phyloP scores from a whole-genome alignment of 2,329 filamentous ascomycete species.

The Pseudogymnoascus sp. region DNA sequence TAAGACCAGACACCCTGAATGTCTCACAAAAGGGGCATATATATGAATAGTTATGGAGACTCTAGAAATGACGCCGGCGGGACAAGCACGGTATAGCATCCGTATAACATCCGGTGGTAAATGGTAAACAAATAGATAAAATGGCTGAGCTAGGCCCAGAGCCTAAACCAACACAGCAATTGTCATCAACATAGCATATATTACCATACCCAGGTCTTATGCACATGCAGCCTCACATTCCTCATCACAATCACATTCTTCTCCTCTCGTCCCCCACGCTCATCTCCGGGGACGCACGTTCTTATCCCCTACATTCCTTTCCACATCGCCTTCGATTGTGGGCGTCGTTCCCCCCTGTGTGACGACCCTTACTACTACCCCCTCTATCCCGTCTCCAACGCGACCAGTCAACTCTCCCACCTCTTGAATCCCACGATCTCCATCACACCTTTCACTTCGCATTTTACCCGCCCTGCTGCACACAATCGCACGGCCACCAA shows the following conservation, averaged over 20 bases:
- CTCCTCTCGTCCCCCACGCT: not conserved
- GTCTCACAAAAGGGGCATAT: not conserved
- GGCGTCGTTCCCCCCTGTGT: not conserved
- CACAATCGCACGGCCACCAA: not conserved
- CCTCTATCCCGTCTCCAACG: not conserved
- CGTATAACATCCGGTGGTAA: not conserved
- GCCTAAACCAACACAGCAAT: not conserved
- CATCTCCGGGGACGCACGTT: not conserved
- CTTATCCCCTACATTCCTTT: not conserved
- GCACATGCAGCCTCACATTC: not conserved
- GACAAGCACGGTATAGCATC: not conserved
- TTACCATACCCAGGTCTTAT: not conserved
- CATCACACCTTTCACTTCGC: not conserved
- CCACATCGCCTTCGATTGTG: not conserved
- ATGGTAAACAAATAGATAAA: conserved; percentile 3
- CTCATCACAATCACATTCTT: conserved; percentile 1
- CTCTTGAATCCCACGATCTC: not conserved
- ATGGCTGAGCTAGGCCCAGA: not conserved
- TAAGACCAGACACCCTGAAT: not conserved
- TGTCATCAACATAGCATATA: not conserved
- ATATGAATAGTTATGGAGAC: not conserved
- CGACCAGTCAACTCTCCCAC: not conserved
- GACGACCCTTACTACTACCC: not conserved
- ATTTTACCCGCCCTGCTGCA: not conserved
- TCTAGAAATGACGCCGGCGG: not conserved